Evolutionary conservation across 768 basidiomycete genomes (phyloP), one percentile per base, ranked within the genome.

Genomic region (Tephrocybe sp.): DNA sequence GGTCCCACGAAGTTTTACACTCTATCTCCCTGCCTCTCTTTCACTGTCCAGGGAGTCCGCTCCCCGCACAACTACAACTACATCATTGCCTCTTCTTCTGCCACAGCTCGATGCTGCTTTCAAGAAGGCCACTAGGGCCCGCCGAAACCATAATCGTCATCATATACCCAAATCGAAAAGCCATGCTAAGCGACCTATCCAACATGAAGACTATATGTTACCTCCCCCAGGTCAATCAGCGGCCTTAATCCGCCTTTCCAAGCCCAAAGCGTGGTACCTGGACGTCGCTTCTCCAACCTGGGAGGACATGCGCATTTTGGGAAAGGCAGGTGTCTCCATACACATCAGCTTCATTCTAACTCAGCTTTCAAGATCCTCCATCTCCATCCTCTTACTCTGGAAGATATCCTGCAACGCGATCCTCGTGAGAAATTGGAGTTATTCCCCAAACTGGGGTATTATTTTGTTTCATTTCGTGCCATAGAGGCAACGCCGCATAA

Each of bases 391-490:
- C 70, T 98, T 38, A 96, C 94, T 0, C 75, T 97, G 11, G 95
- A 98, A 66, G 94, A 98, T 67, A 91, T 96, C 37, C 68, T 98
- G 7, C 89, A 92, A 52, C 86, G 89, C 68, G 94, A 98, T 52
- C 87, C 91, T 13, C 79, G 92, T 31, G 95, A 97, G 67, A 98
- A 98, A 67, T 68, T 96, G 15, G 94, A 97, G 61, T 70, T 85
- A 16, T 96, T 95, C 62, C 82, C 88, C 0, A 84, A 80, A 56
- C 78, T 98, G 12, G 95, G 93, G 1, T 98, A 98, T 68, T 92
- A 95, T 64, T 92, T 98, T 60, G 73, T 96, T 47, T 87, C 87
- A 16, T 92, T 95, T 59, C 80, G 89, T 38, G 86, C 92, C 1
- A 79, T 94, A 43, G 90, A 93, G 57, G 78, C 76, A 53, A 64